These are phyloP conservation scores for Epichloe brachyelytri DNA, from an alignment of 2,329 filamentous ascomycete genomes.

Conservation along the genomic window DNA sequence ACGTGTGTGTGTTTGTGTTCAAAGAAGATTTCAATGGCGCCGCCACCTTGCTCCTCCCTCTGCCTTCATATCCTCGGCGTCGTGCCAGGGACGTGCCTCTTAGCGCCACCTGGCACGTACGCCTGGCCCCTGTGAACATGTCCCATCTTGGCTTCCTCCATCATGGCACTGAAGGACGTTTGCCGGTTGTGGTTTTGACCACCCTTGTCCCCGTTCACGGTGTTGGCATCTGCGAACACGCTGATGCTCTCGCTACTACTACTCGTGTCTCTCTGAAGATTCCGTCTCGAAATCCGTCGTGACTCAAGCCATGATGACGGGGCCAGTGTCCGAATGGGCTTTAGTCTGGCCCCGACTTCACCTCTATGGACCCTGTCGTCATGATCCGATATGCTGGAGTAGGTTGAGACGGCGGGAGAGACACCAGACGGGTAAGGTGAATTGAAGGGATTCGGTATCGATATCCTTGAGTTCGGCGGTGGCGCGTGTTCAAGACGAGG, in stretches of 20 bases:
- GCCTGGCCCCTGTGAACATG: constrained; percentile 27
- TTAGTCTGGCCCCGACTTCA: constrained; percentile 15
- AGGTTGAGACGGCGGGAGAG: constrained; percentile 9
- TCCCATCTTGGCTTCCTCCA: constrained; percentile 34
- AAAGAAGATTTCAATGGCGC: not conserved
- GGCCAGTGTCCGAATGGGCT: constrained; percentile 29
- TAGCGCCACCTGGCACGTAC: constrained; percentile 15
- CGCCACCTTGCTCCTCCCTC: too few relatives aligned
- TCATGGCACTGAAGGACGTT: constrained; percentile 42
- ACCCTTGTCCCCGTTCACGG: constrained; percentile 13
- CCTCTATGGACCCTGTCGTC: constrained; percentile 15
- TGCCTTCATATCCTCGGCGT: constrained; percentile 17
- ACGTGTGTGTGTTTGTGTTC: too few relatives aligned
- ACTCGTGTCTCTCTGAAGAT: constrained; percentile 28
- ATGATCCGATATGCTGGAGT: constrained; percentile 14
- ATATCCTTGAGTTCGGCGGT: constrained; percentile 10
- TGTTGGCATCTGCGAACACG: constrained; percentile 36
- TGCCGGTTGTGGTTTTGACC: constrained; percentile 15
- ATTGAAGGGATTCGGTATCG: constrained; percentile 24
- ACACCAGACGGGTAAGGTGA: constrained; percentile 17
- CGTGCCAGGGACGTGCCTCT: constrained; percentile 19
- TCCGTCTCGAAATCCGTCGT: constrained; percentile 18
- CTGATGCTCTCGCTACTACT: constrained; percentile 38
- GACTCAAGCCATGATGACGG: constrained; percentile 12
- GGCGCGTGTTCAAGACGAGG: not conserved